A percentile compares a stretch with the other conserved stretches of the same genome.
Conservation (phyloP, 768 basidiomycete species). For the Symmetrospora coprosmae region DNA sequence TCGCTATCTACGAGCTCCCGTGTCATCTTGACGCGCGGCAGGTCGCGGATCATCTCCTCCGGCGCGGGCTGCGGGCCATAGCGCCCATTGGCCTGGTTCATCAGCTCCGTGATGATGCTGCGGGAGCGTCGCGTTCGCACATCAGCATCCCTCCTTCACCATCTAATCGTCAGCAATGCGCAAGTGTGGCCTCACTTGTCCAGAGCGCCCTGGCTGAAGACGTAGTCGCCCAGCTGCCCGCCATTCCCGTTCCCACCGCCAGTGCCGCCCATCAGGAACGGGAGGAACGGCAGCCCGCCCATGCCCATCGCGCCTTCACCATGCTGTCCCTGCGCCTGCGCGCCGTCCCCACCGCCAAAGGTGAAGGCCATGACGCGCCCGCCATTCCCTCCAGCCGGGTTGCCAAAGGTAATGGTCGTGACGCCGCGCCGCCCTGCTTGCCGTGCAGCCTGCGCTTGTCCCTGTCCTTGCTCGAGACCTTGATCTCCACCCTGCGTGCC, state of each 20-base stretch:
- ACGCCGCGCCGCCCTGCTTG: background rate
- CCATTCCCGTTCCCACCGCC: background rate
- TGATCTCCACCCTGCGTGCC: too few relatives aligned
- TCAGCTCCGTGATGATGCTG: conserved; percentile 19
- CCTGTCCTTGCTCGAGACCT: background rate
- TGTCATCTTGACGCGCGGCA: conserved; percentile 39
- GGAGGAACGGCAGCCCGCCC: background rate
- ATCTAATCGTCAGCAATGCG: too few relatives aligned
- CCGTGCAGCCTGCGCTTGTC: background rate
- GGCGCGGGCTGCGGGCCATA: conserved; percentile 69
- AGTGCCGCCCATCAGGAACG: conserved; percentile 5
- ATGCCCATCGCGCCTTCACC: background rate
- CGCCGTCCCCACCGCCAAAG: background rate
- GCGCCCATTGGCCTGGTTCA: conserved; percentile 35
- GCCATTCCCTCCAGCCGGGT: background rate
- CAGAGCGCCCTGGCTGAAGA: conserved; percentile 14
- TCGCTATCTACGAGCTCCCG: conserved; percentile 43
- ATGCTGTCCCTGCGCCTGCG: background rate
- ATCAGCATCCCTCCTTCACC: background rate
- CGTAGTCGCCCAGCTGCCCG: conserved; percentile 16
- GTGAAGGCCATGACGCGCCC: background rate
- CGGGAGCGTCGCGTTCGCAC: background rate
- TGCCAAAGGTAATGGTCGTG: background rate
- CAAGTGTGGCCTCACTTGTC: conserved; percentile 23
- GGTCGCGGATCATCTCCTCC: conserved; percentile 56